These are phyloP conservation scores for Verruconis gallopava DNA, from an alignment of 2,329 filamentous ascomycete genomes.

Conservation along the genomic window DNA sequence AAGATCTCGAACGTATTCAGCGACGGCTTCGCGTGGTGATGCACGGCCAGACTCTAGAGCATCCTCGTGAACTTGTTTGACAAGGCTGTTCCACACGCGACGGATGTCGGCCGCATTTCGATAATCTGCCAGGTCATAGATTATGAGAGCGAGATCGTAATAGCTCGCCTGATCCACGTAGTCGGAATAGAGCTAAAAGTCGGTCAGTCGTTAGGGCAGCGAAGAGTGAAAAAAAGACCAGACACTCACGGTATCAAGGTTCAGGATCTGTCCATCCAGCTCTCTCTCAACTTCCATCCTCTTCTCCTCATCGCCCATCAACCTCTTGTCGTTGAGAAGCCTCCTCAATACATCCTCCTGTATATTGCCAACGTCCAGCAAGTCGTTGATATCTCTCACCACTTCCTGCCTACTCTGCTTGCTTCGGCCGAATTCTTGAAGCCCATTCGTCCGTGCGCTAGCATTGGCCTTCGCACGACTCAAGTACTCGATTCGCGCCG, in stretches of 20 bases:
- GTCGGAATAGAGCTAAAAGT: conserved; percentile 69
- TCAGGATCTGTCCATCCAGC: conserved; percentile 66
- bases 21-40: conserved; percentile 58
- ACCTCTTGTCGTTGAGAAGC: conserved; percentile 54
- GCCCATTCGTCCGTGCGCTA: conserved; percentile 52
- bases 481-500: conserved; percentile 77
- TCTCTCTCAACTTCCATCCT: conserved; percentile 50
- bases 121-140: conserved; percentile 86
- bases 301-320: conserved; percentile 42
- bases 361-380: conserved; percentile 86
- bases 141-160: conserved; percentile 83
- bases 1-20: conserved; percentile 44
- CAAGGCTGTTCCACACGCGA: conserved; percentile 55
- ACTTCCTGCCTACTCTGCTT: conserved; percentile 61
- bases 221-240: conserved; percentile 7
- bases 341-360: conserved; percentile 83
- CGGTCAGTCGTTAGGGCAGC: conserved; percentile 2
- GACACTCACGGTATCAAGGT: conserved; percentile 58
- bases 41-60: conserved; percentile 34
- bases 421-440: conserved; percentile 3
- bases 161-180: conserved; percentile 87
- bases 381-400: conserved; percentile 69
- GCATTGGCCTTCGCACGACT: conserved; percentile 87
- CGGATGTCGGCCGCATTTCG: conserved; percentile 75
- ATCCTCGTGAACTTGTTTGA: conserved; percentile 24